Evolutionary conservation across 371 early-diverging fungal species (phyloP).

Genomic region (Spiromyces aspiralis): DNA sequence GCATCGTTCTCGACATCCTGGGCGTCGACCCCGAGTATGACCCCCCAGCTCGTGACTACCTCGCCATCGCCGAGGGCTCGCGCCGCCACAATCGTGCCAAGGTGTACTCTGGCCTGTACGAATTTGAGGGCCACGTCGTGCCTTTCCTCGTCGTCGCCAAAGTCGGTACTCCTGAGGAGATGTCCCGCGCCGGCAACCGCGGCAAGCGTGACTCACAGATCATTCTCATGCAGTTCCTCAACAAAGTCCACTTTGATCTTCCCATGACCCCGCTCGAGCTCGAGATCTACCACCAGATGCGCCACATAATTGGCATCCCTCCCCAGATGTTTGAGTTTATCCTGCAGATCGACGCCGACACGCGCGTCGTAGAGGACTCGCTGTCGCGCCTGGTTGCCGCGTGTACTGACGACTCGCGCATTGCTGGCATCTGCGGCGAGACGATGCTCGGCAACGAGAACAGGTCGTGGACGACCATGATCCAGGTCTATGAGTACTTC

Average conservation of each 20-base stretch:
- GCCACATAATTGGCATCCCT: slow-evolving; percentile 72
- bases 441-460: slow-evolving; percentile 73
- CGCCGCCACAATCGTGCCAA: slow-evolving; percentile 89
- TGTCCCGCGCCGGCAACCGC: slow-evolving; percentile 81
- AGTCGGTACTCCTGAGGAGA: slow-evolving; percentile 66
- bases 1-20: slow-evolving; percentile 87
- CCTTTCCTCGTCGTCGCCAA: slow-evolving; percentile 93
- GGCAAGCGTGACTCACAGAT: slow-evolving; percentile 99
- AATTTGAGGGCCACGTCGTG: slow-evolving; percentile 69
- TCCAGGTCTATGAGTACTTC: slow-evolving; percentile 96
- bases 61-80: slow-evolving; percentile 75
- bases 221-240: slow-evolving; percentile 93
- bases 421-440: slow-evolving; percentile 86
- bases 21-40: slow-evolving; percentile 78
- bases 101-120: slow-evolving; percentile 96
- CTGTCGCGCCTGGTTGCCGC: slow-evolving; percentile 65
- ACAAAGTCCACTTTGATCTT: slow-evolving; percentile 83
- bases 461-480: slow-evolving; percentile 81
- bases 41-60: slow-evolving; percentile 77
- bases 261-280: slow-evolving; percentile 79
- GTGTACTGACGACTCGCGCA: slow-evolving; percentile 68
- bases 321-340: slow-evolving; percentile 71
- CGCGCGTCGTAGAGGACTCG: slow-evolving; percentile 63
- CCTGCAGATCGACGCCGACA: slow-evolving; percentile 91
- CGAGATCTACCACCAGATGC: slow-evolving; percentile 83